Base-by-base conservation (phyloP, 2,329 filamentous ascomycete genomes). In the Cylindrodendrum hubeiense region DNA sequence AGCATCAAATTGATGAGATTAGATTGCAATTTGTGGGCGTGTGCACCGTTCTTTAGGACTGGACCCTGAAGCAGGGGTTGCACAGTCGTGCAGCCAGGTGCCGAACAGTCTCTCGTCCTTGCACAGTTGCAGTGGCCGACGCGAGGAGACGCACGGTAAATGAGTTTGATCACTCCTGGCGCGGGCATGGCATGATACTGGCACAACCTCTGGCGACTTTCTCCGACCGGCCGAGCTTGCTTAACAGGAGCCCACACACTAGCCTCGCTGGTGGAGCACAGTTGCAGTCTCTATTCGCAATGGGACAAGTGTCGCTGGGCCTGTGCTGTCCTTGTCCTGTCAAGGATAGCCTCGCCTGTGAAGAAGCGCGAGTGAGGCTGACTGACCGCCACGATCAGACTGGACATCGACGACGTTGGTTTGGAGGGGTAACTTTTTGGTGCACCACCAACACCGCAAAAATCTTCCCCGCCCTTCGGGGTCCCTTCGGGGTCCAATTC, bases 271-370 rank as follows among this genome's bases (percentile, higher is more conserved):
- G 61, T 58, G 70, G 63, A 67, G 55, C 37, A 17, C 13, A 39
- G 37, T n/a, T 65, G 53, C 37, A 43, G 67, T 72, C 65, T 64
- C 63, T 46, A 60, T 34, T 60, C 51, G 22, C 34, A 59, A 53
- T 49, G 22, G 30, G 51, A n/a, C 50, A 41, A 52, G 60, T 57
- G 6, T 44, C 24, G 51, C 30, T 22, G 19, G 44, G 46, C 43
- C 26, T 53, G 19, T 37, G 34, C 43, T 56, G 56, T 60, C 44
- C 71, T 46, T 26, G 33, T 28, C 49, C 26, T 61, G 66, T 65
- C 68, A 71, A 66, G 72, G 73, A 75, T 75, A 73, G 68, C 73
- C 73, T 75, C 71, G 71, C 70, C 67, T 67, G 63, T 46, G 66
- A 47, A 50, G 30, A 58, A 63, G 41, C 39, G 53, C 57, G 67